Percentiles rank a stretch among this genome's conserved stretches.
These are phyloP conservation scores for Daldinia bambusicola DNA, from an alignment of 495 filamentous ascomycete species.

Conservation along the genomic window DNA sequence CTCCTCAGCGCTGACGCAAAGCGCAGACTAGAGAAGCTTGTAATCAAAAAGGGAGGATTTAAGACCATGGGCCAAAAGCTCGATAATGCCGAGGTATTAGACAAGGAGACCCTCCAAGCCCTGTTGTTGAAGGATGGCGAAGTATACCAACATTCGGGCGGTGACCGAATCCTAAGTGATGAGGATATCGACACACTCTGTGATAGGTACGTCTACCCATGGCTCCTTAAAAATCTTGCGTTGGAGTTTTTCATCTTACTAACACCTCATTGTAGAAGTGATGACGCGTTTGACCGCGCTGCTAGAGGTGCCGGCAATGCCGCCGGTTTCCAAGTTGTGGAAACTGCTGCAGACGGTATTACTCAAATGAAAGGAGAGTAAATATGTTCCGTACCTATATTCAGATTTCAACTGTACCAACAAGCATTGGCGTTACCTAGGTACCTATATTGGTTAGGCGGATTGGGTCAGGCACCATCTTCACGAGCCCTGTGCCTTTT, in stretches of 20 bases:
- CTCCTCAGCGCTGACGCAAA: constrained; percentile 92
- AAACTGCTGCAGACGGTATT: constrained; percentile 64
- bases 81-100: constrained; percentile 59
- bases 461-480: neutral
- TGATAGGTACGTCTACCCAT: constrained; percentile 58
- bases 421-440: constrained; percentile 24
- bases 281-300: constrained; percentile 83
- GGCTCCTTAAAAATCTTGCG: neutral
- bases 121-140: constrained; percentile 72
- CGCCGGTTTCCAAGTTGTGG: constrained; percentile 73
- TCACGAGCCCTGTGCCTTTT: neutral
- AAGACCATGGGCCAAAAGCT: constrained; percentile 69
- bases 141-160: constrained; percentile 66
- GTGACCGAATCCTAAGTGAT: constrained; percentile 74
- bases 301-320: constrained; percentile 75
- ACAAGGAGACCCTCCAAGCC: constrained; percentile 67
- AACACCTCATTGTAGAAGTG: constrained; percentile 63
- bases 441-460: constrained; percentile 4
- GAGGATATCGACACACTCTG: constrained; percentile 81
- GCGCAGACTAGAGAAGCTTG: constrained; percentile 90
- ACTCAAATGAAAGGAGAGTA: constrained; percentile 46
- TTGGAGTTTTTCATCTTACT: constrained; percentile 7
- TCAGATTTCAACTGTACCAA: constrained; percentile 3
- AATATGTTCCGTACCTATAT: neutral
- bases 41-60: constrained; percentile 92